Evolutionary conservation across 2,329 filamentous ascomycete genomes (phyloP).

Genomic region (Passalora sequoiae): DNA sequence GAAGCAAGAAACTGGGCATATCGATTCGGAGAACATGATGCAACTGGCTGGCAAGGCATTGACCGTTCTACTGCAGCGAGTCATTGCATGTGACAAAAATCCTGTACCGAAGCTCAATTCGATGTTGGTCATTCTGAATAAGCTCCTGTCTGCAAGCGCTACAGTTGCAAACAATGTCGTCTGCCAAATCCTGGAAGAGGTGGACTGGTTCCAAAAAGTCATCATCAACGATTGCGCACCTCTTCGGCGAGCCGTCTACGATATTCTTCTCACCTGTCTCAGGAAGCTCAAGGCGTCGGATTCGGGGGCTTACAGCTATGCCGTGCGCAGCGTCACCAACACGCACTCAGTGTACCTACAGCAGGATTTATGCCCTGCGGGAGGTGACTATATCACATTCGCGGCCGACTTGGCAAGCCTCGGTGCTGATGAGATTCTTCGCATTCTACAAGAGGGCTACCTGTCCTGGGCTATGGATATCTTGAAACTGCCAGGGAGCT

Average conservation of each 20-base stretch:
- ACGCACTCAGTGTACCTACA: constrained; percentile 13
- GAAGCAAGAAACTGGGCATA: constrained; percentile 3
- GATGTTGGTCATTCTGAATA: constrained; percentile 1
- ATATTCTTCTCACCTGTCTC: constrained; percentile 15
- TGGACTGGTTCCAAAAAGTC: constrained; percentile 13
- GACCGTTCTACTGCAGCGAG: constrained; percentile 13
- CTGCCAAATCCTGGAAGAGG: constrained; percentile 5
- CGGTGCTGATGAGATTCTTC: constrained; percentile 14
- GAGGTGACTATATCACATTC: constrained; percentile 10
- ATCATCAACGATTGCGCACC: constrained; percentile 10
- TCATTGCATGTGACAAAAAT: constrained; percentile 12
- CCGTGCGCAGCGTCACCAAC: constrained; percentile 10
- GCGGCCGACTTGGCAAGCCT: constrained; percentile 11
- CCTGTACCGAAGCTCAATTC: constrained; percentile 9
- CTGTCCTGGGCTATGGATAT: constrained; percentile 18
- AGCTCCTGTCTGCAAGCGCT: constrained; percentile 9
- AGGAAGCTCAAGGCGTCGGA: constrained; percentile 2
- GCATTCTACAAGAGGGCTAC: constrained; percentile 20
- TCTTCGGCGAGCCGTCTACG: constrained; percentile 8
- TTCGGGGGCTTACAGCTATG: constrained; percentile 4
- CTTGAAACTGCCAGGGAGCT: constrained; percentile 11
- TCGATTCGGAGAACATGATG: neutral
- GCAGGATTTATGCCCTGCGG: neutral
- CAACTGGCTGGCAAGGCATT: constrained; percentile 6
- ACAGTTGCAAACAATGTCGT: constrained; percentile 8